Evolutionary conservation across 805 yeast genomes (phyloP).

Genomic region (Lipomyces oligophaga): DNA sequence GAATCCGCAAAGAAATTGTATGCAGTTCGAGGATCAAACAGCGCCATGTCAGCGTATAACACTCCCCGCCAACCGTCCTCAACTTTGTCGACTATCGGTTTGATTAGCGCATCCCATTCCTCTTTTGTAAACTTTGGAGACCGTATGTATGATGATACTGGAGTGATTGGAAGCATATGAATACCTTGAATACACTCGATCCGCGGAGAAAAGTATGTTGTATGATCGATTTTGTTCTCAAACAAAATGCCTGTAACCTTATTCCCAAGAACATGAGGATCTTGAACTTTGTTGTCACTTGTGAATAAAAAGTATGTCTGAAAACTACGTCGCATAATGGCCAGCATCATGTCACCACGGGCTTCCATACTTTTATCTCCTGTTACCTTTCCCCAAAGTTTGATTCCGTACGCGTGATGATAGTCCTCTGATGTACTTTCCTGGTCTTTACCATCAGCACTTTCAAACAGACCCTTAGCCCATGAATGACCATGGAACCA

Average conservation of each 20-base stretch:
- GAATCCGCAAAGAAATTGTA: constrained; percentile 57
- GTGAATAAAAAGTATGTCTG: constrained; percentile 52
- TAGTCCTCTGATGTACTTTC: constrained; percentile 71
- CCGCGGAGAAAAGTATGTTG: constrained; percentile 64
- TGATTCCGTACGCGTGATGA: constrained; percentile 64
- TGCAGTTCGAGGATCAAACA: constrained; percentile 62
- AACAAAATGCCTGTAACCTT: constrained; percentile 66
- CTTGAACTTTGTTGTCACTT: constrained; percentile 50
- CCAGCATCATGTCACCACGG: constrained; percentile 57
- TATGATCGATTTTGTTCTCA: constrained; percentile 69
- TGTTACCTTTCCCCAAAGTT: constrained; percentile 62
- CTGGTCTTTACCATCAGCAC: constrained; percentile 68
- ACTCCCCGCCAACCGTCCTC: constrained; percentile 65
- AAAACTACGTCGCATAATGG: constrained; percentile 53
- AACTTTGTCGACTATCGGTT: constrained; percentile 41
- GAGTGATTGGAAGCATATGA: constrained; percentile 72
- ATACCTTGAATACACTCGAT: constrained; percentile 70
- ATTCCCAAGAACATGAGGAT: constrained; percentile 50
- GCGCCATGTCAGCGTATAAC: constrained; percentile 67
- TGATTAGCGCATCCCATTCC: constrained; percentile 57
- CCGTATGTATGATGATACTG: constrained; percentile 56
- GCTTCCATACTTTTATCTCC: constrained; percentile 50
- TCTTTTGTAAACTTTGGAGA: constrained; percentile 47
- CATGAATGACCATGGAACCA: constrained; percentile 73
- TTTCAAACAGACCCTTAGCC: constrained; percentile 64